Percentiles rank a stretch among this genome's conserved stretches.
phyloP scores from a whole-genome alignment of 805 yeast species.

The Hanseniaspora clermontiae region DNA sequence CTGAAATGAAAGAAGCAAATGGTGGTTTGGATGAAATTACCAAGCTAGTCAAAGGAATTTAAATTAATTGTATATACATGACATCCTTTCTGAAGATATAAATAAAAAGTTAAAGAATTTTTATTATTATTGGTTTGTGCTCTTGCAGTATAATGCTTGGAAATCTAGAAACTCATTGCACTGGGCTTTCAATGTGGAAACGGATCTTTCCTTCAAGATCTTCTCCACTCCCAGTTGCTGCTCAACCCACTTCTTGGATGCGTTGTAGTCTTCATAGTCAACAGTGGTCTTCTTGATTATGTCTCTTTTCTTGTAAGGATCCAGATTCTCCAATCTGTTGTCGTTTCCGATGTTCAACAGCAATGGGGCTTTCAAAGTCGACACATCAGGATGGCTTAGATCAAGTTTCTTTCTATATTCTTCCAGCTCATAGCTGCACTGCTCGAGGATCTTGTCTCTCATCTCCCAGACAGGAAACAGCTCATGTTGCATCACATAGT shows the following conservation, averaged over 20 bases:
- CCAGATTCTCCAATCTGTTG: conserved; percentile 26
- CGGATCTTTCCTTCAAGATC: conserved; percentile 30
- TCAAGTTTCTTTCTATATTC: conserved; percentile 26
- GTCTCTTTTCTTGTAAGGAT: conserved; percentile 41
- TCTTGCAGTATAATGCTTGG: conserved; percentile 13
- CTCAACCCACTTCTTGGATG: conserved; percentile 27
- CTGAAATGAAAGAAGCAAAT: conserved; percentile 35
- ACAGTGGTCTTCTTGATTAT: conserved; percentile 23
- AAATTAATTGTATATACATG: conserved; percentile 15
- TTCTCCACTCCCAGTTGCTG: conserved; percentile 34
- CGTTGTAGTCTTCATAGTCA: conserved; percentile 23
- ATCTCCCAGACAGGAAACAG: conserved; percentile 39
- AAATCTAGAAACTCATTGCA: conserved; percentile 28
- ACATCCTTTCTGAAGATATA: too few species aligned
- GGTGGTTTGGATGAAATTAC: conserved; percentile 50
- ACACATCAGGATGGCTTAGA: conserved; percentile 14
- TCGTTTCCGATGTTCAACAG: conserved; percentile 21
- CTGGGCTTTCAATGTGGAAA: conserved; percentile 26
- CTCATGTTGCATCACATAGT: conserved; percentile 27
- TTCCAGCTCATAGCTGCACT: conserved; percentile 29
- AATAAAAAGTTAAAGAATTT: too few species aligned
- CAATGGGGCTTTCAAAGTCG: conserved; percentile 6
- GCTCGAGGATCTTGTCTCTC: conserved; percentile 31
- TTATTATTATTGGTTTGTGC: background rate
- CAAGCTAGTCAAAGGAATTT: conserved; percentile 47